Base-by-base conservation (phyloP, 2,329 filamentous ascomycete species). In the Phaeophleospora eucalypticola region DNA sequence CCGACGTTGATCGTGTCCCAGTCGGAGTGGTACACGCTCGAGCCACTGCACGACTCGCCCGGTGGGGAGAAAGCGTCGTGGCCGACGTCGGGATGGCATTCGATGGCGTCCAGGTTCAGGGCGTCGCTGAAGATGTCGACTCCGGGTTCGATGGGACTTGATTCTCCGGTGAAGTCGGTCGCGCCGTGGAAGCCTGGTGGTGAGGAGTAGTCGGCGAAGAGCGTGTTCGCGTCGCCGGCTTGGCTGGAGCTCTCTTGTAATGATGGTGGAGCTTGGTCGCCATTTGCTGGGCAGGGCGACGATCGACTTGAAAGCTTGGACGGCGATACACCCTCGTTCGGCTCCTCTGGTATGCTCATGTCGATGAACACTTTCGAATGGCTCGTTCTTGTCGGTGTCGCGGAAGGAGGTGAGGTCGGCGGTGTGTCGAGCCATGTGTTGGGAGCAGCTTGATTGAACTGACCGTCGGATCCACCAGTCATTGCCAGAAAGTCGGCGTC, bases 351-450 rank as follows among this genome's bases (percentile, higher is more conserved):
- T 17, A 53, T 48, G 41, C 51, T 52, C 42, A 59, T 51, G 46
- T 59, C 52, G 40, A 61, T 54, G 32, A 46, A 48, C 21, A 46
- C 38, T 42, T 49, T 56, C 17, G 49, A 42, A 27, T 49, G 54
- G 32, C 47, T 35, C 15, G 39, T 37, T 37, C 48, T 45, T 10
- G 35, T 47, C n/a, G 43, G 42, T 8, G 44, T 33, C 10, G 48
- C 46, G 16, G 49, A 58, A 17, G 52, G 45, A 8, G 62, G 62
- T 32, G 61, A 64, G 21, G 61, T 63, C 2, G 62, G 62, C 17
- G 62, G 62, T 8, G 62, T 65, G 43, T 64, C 60, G 27, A 57
- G 52, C 62, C 62, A 64, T 14, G 52, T 46, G 32, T 48, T 43
- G 16, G 53, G 41, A 12, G 49, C 53, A 6, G 24, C 24, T 12